These are phyloP conservation scores for Penicillium manginii DNA, from an alignment of 495 filamentous ascomycete species.

Conservation along the genomic window DNA sequence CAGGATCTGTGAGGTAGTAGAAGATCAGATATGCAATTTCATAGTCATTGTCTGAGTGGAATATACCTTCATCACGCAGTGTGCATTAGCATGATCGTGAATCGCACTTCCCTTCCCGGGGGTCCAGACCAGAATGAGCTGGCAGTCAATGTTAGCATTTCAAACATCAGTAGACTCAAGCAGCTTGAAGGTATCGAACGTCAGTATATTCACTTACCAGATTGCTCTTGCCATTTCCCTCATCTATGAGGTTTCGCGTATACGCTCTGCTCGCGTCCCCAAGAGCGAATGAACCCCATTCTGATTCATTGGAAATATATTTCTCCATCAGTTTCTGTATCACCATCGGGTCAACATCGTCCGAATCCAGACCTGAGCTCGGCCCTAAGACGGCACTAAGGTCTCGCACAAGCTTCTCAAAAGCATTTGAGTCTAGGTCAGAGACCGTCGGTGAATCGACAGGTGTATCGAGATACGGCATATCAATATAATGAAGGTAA, in stretches of 20 bases:
- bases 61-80: slow-evolving; percentile 67
- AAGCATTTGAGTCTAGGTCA: slow-evolving; percentile 43
- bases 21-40: background rate
- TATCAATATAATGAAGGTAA: slow-evolving; percentile 30
- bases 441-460: slow-evolving; percentile 13
- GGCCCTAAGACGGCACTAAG: slow-evolving; percentile 74
- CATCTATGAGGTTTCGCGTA: slow-evolving; percentile 87
- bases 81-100: slow-evolving; percentile 86
- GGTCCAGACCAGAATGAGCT: slow-evolving; percentile 91
- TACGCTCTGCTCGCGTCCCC: slow-evolving; percentile 67
- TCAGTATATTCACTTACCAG: slow-evolving; percentile 58
- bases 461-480: slow-evolving; percentile 40
- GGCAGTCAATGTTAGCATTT: background rate
- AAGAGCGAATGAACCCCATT: slow-evolving; percentile 76
- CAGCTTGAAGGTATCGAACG: too few relatives aligned
- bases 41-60: background rate
- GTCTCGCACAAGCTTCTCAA: slow-evolving; percentile 73
- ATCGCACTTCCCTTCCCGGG: slow-evolving; percentile 84
- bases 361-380: slow-evolving; percentile 77
- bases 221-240: slow-evolving; percentile 90
- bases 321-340: slow-evolving; percentile 69
- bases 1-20: slow-evolving; percentile 55
- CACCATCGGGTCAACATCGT: slow-evolving; percentile 72
- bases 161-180: background rate
- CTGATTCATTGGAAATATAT: slow-evolving; percentile 65